A percentile compares a stretch with the other conserved stretches of the same genome.
Conservation (phyloP, 176 grass and related monocot genomes). For the Oryza meridionalis region DNA sequence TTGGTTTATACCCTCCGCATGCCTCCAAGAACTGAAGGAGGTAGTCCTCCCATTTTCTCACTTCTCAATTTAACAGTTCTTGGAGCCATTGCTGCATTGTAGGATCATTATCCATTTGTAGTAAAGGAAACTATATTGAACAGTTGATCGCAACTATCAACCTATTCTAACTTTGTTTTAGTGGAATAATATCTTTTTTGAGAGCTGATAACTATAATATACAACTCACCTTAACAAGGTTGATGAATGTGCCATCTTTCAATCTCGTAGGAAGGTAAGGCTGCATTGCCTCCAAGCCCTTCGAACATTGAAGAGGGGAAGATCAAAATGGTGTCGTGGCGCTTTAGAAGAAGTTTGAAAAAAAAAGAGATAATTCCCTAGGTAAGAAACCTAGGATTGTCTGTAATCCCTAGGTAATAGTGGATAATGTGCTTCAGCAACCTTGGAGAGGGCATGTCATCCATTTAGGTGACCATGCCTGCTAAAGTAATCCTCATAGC, state of each 20-base stretch:
- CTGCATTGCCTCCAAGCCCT: no score
- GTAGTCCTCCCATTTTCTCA: slow-evolving; percentile 9
- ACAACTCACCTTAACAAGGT: no score
- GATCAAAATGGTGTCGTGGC: background rate
- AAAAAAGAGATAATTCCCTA: background rate
- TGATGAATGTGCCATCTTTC: no score
- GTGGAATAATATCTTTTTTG: background rate
- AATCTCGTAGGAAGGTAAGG: no score
- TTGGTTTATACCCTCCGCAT: slow-evolving; percentile 17
- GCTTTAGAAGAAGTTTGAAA: background rate
- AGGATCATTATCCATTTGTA: slow-evolving; percentile 55
- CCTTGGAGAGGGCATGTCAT: slow-evolving; percentile 61
- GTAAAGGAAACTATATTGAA: slow-evolving; percentile 3
- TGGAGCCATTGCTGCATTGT: slow-evolving; percentile 48
- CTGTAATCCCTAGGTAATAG: slow-evolving; percentile 73
- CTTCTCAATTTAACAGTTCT: slow-evolving; percentile 47
- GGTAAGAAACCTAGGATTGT: slow-evolving; percentile 64
- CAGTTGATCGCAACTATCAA: background rate
- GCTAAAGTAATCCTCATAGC: slow-evolving; percentile 54
- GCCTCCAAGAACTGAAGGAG: slow-evolving; percentile 41
- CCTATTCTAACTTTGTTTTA: background rate
- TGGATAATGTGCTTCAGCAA: slow-evolving; percentile 74
- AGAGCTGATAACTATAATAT: no score
- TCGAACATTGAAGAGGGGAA: background rate
- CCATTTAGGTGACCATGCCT: slow-evolving; percentile 49